These are phyloP conservation scores for Russula sp. DNA, from an alignment of 768 basidiomycete genomes.

Conservation along the genomic window DNA sequence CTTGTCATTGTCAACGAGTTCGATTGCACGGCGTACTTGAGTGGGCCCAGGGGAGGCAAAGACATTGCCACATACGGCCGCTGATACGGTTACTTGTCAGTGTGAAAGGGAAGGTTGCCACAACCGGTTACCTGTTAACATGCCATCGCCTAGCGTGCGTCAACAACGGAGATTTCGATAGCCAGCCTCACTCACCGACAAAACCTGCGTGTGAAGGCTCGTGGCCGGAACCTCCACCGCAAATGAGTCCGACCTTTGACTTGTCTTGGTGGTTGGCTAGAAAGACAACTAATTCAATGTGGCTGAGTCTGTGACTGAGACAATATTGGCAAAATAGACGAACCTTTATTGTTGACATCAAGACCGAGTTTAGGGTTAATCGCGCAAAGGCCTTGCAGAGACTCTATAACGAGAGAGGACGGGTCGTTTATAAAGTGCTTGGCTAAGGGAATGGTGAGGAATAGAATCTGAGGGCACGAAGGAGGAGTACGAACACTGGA, in stretches of 20 bases:
- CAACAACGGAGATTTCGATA: background rate
- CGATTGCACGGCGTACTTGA: slow-evolving; percentile 77
- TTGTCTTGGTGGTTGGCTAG: slow-evolving; percentile 47
- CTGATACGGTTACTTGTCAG: slow-evolving; percentile 26
- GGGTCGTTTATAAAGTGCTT: slow-evolving; percentile 81
- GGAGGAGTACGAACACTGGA: background rate
- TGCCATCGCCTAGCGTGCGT: slow-evolving; percentile 51
- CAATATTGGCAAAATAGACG: background rate
- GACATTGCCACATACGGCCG: slow-evolving; percentile 80
- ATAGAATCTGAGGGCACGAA: background rate
- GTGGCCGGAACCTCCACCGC: slow-evolving; percentile 84
- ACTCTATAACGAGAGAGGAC: slow-evolving; percentile 65
- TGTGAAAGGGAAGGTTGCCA: background rate
- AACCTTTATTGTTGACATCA: slow-evolving; percentile 67
- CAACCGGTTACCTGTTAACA: slow-evolving; percentile 52
- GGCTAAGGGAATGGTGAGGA: slow-evolving; percentile 19
- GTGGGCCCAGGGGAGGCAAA: slow-evolving; percentile 87
- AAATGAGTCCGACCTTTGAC: slow-evolving; percentile 67
- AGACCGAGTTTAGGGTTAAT: slow-evolving; percentile 67
- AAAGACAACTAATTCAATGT: slow-evolving; percentile 48
- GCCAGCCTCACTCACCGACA: slow-evolving; percentile 61
- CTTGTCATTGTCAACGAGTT: slow-evolving; percentile 62
- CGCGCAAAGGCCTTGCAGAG: slow-evolving; percentile 63
- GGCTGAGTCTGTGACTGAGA: background rate
- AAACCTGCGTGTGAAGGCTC: slow-evolving; percentile 88